phyloP scores from a whole-genome alignment of 169 alveolate genomes.

The Ichthyophthirius multifiliis region DNA sequence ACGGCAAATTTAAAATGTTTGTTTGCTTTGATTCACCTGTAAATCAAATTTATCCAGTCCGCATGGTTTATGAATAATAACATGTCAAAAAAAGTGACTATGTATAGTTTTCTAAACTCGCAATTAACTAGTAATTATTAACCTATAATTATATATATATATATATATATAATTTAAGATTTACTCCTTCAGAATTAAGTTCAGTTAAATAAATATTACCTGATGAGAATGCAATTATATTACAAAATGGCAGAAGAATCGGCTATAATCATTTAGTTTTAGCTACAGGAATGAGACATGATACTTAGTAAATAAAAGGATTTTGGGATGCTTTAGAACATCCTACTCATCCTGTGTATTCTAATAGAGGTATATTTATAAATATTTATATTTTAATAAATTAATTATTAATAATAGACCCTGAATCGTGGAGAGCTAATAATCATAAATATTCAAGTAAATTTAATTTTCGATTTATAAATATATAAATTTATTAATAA shows the following conservation, averaged over 20 bases:
- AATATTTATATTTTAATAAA: not conserved
- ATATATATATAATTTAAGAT: not conserved
- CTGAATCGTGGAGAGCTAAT: not conserved
- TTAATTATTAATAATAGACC: not conserved
- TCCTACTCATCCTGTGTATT: conserved; percentile 27
- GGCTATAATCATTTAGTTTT: conserved; percentile 42
- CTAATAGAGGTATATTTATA: not conserved
- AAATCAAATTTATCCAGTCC: conserved; percentile 21
- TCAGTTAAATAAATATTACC: conserved; percentile 23
- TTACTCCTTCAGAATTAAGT: conserved; percentile 6
- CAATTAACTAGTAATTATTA: conserved; percentile 11
- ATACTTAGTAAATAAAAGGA: conserved; percentile 20
- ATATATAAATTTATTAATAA: not conserved
- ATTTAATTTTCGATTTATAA: not conserved
- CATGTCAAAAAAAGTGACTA: conserved; percentile 32
- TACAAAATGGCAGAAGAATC: conserved; percentile 38
- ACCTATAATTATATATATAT: not conserved
- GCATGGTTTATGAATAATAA: conserved; percentile 29
- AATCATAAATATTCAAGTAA: conserved; percentile 12
- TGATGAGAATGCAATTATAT: conserved; percentile 32
- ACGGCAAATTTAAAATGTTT: conserved; percentile 28
- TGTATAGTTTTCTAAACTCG: conserved; percentile 13
- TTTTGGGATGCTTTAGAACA: conserved; percentile 46
- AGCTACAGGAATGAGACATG: conserved; percentile 25
- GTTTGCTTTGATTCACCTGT: conserved; percentile 22